phyloP scores from a whole-genome alignment of 768 basidiomycete species.

The Tylopilus sp. region DNA sequence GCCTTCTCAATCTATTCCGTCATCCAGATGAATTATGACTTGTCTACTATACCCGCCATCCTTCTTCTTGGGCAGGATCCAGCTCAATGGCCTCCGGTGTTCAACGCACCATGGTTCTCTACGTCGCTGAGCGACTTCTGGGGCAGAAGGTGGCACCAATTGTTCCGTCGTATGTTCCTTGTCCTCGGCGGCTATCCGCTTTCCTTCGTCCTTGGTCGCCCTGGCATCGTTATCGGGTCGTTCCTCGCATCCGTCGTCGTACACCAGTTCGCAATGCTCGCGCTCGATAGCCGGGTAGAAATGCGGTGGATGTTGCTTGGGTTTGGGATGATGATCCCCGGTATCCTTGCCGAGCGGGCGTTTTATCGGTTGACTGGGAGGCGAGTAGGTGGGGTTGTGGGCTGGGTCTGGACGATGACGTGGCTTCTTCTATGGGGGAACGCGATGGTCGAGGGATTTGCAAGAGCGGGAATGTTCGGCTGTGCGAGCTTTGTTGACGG shows the following conservation, averaged over 20 bases:
- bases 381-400: not conserved
- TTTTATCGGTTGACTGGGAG: not conserved
- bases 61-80: slow-evolving; percentile 1
- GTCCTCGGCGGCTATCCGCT: not conserved
- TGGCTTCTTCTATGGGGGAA: not conserved
- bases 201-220: not conserved
- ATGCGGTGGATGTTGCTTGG: not conserved
- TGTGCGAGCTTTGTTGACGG: not conserved
- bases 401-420: slow-evolving; percentile 1
- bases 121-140: not conserved
- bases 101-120: not conserved
- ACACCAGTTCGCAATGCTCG: not conserved
- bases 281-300: not conserved
- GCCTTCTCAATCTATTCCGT: not conserved
- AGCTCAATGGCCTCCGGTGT: not conserved
- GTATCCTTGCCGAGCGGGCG: not conserved
- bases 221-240: not conserved
- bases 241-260: not conserved
- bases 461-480: not conserved
- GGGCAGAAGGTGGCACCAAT: not conserved
- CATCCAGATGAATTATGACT: not conserved
- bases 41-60: not conserved
- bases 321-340: slow-evolving; percentile 4
- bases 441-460: not conserved
- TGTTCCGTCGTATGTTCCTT: not conserved